Conservation (phyloP, 805 yeast genomes). For the Blastobotrys muscicola region DNA sequence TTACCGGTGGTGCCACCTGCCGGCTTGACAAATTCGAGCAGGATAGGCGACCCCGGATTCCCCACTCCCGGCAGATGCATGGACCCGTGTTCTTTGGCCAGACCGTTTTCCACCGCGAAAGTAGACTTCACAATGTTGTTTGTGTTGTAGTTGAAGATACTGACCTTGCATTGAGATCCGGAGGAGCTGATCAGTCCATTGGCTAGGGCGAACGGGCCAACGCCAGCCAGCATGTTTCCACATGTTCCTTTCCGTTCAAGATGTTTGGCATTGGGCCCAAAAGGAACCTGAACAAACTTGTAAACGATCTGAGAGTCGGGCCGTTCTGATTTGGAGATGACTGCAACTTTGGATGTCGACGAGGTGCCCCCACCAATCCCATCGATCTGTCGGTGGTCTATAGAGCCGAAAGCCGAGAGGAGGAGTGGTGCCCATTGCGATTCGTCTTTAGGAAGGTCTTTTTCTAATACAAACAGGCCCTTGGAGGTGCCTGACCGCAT, state of each 20-base stretch:
- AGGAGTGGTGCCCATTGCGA: slow-evolving; percentile 4
- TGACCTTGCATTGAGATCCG: slow-evolving; percentile 1
- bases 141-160: slow-evolving; percentile 4
- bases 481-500: slow-evolving; percentile 10
- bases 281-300: slow-evolving; percentile 9
- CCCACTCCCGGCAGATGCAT: slow-evolving; percentile 3
- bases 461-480: slow-evolving; percentile 5
- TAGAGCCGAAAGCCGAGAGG: slow-evolving; percentile 7
- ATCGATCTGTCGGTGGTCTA: slow-evolving; percentile 8
- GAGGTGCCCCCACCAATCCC: slow-evolving; percentile 10
- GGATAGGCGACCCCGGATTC: slow-evolving; percentile 3
- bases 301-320: slow-evolving; percentile 9
- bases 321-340: slow-evolving; percentile 2
- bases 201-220: slow-evolving; percentile 13
- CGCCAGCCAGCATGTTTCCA: slow-evolving; percentile 10
- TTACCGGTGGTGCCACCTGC: slow-evolving; percentile 4
- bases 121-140: background rate
- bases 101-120: slow-evolving; percentile 1
- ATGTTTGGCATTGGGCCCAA: slow-evolving; percentile 3
- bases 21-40: slow-evolving; percentile 6
- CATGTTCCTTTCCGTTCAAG: slow-evolving; percentile 6
- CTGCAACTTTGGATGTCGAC: slow-evolving; percentile 9
- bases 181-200: slow-evolving; percentile 5
- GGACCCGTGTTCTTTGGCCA: slow-evolving; percentile 1
- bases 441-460: slow-evolving; percentile 2